Evolutionary conservation across 192 early-diverging fungal species (phyloP), one percentile per base, ranked within the genome.

Genomic region (Jimgerdemannia flammicorona): DNA sequence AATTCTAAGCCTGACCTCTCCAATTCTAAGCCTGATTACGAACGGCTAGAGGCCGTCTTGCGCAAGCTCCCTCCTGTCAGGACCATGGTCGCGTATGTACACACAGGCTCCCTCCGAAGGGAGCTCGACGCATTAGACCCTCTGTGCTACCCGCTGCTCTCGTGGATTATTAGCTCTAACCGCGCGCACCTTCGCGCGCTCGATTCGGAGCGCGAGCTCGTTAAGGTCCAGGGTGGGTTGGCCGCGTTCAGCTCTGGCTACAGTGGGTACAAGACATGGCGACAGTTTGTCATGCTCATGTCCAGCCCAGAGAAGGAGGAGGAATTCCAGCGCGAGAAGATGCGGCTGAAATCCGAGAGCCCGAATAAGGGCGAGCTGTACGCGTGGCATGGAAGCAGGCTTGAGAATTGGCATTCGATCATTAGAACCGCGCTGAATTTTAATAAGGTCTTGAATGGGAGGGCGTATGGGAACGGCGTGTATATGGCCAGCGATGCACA

Each of bases 111-210:
- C 67, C 44, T 74, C 66, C 72, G 81, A 41, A 14, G 54, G 66
- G 81, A 73, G 64, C 69, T 84, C 6, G 84, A 85, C 43, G 59
- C 68, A n/a, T 67, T 85, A 7, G 78, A 85, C 69, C 73, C 59
- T n/a, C 64, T 85, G 39, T 78, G 78, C 39, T 85, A 83, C 59
- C 84, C 84, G n/a, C 49, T 86, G 3, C 74, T 85, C 2, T 72
- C 83, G 63, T 85, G 84, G 84, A 85, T 85, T 66, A 83, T 85
- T 39, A 78, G 75, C 40, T 80, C 78, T 19, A 85, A 86, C 69
- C 64, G 84, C 17, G 79, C 80, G 40, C 81, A 76, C 70, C 74
- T 85, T 29, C 78, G 77, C 19, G 76, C 82, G 65, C 71, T 85
- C 18, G 84, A 79, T 41, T 70, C 79, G 20, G 74, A 79, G 3